Conservation (phyloP, 441 rosid genomes). For the Arabidopsis hybrid region DNA sequence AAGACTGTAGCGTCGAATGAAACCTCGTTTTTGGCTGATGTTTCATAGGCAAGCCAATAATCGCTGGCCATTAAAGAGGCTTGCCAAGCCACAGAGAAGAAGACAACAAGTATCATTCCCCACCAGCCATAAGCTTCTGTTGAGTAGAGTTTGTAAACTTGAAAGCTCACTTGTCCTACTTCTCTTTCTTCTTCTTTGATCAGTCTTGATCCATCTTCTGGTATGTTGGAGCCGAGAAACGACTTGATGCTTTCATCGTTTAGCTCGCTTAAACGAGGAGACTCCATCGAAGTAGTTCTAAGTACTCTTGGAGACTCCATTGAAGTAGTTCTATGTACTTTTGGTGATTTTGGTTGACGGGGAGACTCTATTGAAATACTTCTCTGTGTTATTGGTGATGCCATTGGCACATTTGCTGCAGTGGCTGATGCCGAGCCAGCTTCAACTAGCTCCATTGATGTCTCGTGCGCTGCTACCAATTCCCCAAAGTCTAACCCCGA, state of each 20-base stretch:
- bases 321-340: slow-evolving; percentile 39
- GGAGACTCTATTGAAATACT: slow-evolving; percentile 19
- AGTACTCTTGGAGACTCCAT: slow-evolving; percentile 45
- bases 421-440: slow-evolving; percentile 47
- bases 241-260: slow-evolving; percentile 58
- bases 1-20: slow-evolving; percentile 65
- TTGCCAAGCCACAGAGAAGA: slow-evolving; percentile 82
- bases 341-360: slow-evolving; percentile 44
- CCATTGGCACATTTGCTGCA: slow-evolving; percentile 40
- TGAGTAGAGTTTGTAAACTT: slow-evolving; percentile 76
- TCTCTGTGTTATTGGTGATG: slow-evolving; percentile 45
- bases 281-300: slow-evolving; percentile 43
- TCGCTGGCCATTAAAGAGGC: slow-evolving; percentile 85
- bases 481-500: slow-evolving; percentile 76
- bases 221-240: slow-evolving; percentile 53
- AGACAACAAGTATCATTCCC: slow-evolving; percentile 65
- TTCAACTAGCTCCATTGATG: slow-evolving; percentile 90
- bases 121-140: slow-evolving; percentile 99
- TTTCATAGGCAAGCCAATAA: slow-evolving; percentile 96
- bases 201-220: slow-evolving; percentile 73
- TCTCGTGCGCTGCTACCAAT: slow-evolving; percentile 86
- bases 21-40: slow-evolving; percentile 59
- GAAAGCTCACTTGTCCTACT: slow-evolving; percentile 73
- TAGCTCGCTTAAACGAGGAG: slow-evolving; percentile 49
- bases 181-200: slow-evolving; percentile 91